phyloP scores from a whole-genome alignment of 768 basidiomycete genomes.

The Cystobasidium onofrii region DNA sequence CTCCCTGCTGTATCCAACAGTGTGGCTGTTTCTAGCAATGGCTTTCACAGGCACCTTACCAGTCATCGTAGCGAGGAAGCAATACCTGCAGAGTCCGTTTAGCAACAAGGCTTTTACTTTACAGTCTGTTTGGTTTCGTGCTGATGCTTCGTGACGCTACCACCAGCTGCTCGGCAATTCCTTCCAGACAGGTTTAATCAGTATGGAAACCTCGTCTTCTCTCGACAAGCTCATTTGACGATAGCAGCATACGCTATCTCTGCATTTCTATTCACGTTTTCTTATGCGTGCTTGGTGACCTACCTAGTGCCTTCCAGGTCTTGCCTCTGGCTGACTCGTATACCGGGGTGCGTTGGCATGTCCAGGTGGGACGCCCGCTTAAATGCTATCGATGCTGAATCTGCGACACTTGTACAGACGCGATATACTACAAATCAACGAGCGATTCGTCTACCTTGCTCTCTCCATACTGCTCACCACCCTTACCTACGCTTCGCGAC shows the following conservation, averaged over 20 bases:
- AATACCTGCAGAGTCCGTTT: background rate
- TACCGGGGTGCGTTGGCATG: constrained; percentile 4
- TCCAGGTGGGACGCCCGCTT: background rate
- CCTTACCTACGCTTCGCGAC: background rate
- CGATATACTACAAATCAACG: constrained; percentile 19
- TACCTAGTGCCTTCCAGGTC: background rate
- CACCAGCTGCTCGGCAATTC: background rate
- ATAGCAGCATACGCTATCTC: background rate
- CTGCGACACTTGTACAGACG: background rate
- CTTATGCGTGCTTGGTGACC: background rate
- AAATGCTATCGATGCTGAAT: background rate
- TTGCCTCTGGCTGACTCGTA: background rate
- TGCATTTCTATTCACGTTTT: background rate
- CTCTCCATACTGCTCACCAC: background rate
- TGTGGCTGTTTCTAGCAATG: constrained; percentile 15
- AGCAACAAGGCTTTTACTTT: background rate
- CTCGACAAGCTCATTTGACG: constrained; percentile 14
- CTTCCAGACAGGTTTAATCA: constrained; percentile 6
- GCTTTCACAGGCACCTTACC: constrained; percentile 15
- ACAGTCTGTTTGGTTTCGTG: background rate
- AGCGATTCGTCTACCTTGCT: constrained; percentile 10
- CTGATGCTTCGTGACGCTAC: background rate
- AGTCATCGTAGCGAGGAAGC: constrained; percentile 22
- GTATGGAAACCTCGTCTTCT: background rate
- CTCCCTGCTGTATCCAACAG: constrained; percentile 13